Evolutionary conservation across 23 red algal species (phyloP), one percentile per base, ranked within the genome.

Genomic region (Gracilaria gracilis): DNA sequence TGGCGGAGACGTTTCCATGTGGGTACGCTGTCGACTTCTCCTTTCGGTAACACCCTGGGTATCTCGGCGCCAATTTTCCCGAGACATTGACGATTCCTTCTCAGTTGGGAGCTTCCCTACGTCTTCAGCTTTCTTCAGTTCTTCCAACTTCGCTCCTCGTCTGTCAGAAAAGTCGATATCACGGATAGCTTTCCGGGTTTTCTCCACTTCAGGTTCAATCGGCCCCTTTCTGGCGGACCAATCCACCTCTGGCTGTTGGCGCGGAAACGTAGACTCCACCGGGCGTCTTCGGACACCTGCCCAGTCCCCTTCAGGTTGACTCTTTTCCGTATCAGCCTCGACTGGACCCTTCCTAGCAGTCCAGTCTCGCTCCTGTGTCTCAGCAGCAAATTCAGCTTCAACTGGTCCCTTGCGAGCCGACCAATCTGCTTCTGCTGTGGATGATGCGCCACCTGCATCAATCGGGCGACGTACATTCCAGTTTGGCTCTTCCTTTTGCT

Each of bases 61-160:
- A 28, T 90, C 87, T 16, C 87, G 46, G 20, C 87, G 87, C 82
- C 82, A 86, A 17, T 65, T 86, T 27, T 86, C 65, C 19, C 87
- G 42, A 27, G 84, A 57, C 34, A 49, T 44, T 47, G 61, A 40
- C 31, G 58, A 33, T 17, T 65, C 80, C 57, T 58, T 65, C 61
- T 86, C 40, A 25, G 38, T 40, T 21, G 59, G 44, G n/a, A 47
- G 23, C 42, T 89, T 47, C 6, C 57, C 39, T 4, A 19, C 24
- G 2, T 51, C 42, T 25, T 21, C 27, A 75, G 33, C 47, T 5
- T 73, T 35, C 12, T 69, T 53, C 13, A 80, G 39, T 27, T 90
- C 54, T 38, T 66, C 29, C 39, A 81, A 33, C 31, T 49, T 59
- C 16, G 87, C 28, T 28, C 87, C 87, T 39, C 82, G 82, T 3